These are phyloP conservation scores for Stemphylium vesicarium DNA, from an alignment of 2,329 filamentous ascomycete species.

Conservation along the genomic window DNA sequence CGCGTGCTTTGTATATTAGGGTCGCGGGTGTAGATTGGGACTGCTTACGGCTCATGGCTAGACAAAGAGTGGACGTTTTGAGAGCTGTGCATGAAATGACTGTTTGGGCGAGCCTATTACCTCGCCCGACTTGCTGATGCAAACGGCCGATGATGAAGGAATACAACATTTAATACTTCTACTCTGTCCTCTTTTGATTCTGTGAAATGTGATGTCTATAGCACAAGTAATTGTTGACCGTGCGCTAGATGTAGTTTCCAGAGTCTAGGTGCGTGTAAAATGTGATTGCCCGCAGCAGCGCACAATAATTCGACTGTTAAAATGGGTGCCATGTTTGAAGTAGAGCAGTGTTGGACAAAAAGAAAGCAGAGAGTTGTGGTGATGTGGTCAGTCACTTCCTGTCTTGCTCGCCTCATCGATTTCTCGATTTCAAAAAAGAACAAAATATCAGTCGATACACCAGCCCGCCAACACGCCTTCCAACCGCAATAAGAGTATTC, in stretches of 20 bases:
- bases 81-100: conserved; percentile 24
- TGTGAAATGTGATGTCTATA: too few species aligned
- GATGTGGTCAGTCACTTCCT: too few species aligned
- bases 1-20: conserved; percentile 39
- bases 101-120: conserved; percentile 24
- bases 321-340: too few species aligned
- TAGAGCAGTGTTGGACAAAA: too few species aligned
- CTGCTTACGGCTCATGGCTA: conserved; percentile 39
- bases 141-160: conserved; percentile 9
- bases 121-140: conserved; percentile 18
- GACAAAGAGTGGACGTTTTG: conserved; percentile 38
- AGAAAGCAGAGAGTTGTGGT: too few species aligned
- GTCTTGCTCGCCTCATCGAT: too few species aligned
- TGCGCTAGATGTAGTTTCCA: too few species aligned
- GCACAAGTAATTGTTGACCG: too few species aligned
- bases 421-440: conserved; percentile 4
- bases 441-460: conserved; percentile 48
- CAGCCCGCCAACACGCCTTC: conserved; percentile 43
- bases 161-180: conserved; percentile 20
- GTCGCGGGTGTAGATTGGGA: conserved; percentile 20
- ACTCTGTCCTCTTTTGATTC: not conserved
- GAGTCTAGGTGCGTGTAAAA: too few species aligned
- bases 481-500: conserved; percentile 49
- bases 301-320: too few species aligned
- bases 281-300: too few species aligned